Evolutionary conservation across 371 early-diverging fungal species (phyloP).

Genomic region (Actinomortierella wolfii): DNA sequence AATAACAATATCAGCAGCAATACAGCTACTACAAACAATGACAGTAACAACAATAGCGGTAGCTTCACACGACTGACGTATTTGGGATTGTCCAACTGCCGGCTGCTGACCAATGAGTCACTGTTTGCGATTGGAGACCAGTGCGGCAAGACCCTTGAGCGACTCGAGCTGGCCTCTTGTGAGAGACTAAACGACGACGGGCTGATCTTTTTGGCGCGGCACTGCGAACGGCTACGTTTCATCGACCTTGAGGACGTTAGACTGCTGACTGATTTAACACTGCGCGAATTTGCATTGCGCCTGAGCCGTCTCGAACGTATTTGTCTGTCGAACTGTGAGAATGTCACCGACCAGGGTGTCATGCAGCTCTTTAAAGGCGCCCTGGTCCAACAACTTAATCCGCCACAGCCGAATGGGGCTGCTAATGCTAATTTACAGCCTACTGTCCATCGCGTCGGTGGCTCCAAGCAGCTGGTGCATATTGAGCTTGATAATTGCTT

Average conservation of each 20-base stretch:
- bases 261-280: conserved; percentile 53
- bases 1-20: too few species aligned
- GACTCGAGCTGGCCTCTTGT: conserved; percentile 58
- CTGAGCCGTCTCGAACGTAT: conserved; percentile 35
- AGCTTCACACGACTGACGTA: conserved; percentile 38
- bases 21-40: too few species aligned
- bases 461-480: conserved; percentile 10
- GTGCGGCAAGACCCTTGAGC: conserved; percentile 44
- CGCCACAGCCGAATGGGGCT: too few species aligned
- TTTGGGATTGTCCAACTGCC: conserved; percentile 56
- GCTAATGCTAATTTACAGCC: too few species aligned
- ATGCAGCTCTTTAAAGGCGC: conserved; percentile 15
- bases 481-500: conserved; percentile 40
- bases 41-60: too few species aligned
- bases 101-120: conserved; percentile 50
- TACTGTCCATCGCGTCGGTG: too few species aligned
- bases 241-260: conserved; percentile 61
- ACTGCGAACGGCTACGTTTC: conserved; percentile 45
- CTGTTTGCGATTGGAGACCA: conserved; percentile 49
- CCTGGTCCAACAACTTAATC: too few species aligned
- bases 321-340: conserved; percentile 38
- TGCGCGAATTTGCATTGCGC: conserved; percentile 43
- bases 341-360: conserved; percentile 40
- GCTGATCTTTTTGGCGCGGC: conserved; percentile 48
- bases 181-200: conserved; percentile 55